Conservation (phyloP, 768 basidiomycete species). For the Amyloporia xantha region DNA sequence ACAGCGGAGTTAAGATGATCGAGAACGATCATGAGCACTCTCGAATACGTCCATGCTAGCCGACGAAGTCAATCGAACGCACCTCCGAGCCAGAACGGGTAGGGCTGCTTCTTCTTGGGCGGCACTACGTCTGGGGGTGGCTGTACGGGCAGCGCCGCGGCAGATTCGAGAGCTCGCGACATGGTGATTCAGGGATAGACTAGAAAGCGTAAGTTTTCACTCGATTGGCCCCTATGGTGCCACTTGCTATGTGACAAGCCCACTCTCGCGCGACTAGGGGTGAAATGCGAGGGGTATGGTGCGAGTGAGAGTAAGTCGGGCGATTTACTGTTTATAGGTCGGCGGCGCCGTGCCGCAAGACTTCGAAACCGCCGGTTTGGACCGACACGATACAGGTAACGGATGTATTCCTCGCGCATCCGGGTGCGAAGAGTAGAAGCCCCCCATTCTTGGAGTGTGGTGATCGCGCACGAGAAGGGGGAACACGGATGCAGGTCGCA, state of each 20-base stretch:
- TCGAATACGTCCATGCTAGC: background rate
- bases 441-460: background rate
- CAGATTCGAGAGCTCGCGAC: constrained; percentile 3
- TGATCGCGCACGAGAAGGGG: background rate
- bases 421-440: background rate
- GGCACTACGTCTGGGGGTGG: background rate
- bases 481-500: background rate
- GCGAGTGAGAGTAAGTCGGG: background rate
- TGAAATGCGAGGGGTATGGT: background rate
- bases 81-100: constrained; percentile 87
- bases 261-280: background rate
- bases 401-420: background rate
- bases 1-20: background rate
- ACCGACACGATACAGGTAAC: background rate
- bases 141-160: constrained; percentile 3
- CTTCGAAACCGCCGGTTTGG: background rate
- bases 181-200: background rate
- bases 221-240: background rate
- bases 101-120: constrained; percentile 49
- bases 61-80: constrained; percentile 12
- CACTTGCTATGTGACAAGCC: background rate
- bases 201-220: background rate
- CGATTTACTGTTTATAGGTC: background rate
- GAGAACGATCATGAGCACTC: constrained; percentile 4
- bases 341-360: background rate